These are phyloP conservation scores for Straminergon stramineum DNA, from an alignment of 225 moss, liverwort and hornwort species.

Conservation along the genomic window DNA sequence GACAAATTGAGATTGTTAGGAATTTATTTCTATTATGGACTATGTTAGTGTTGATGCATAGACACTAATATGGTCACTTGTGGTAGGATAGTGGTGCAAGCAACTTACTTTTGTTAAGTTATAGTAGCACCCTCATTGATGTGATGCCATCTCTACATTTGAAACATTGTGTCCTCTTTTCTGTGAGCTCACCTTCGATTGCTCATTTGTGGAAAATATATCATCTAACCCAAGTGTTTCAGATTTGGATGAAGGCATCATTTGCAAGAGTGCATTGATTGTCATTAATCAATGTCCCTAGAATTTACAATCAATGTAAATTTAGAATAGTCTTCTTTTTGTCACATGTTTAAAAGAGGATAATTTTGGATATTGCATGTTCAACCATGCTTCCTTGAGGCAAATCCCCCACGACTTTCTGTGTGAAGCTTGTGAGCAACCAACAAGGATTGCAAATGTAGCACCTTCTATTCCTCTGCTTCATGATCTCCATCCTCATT, in stretches of 20 bases:
- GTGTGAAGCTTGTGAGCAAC: neutral
- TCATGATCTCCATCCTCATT: neutral
- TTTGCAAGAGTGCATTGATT: neutral
- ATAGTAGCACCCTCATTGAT: neutral
- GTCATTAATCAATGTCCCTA: neutral
- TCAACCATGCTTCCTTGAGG: neutral
- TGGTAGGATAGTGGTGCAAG: neutral
- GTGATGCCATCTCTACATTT: neutral
- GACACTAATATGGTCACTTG: too few species aligned
- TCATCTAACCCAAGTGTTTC: neutral
- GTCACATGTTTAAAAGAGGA: neutral
- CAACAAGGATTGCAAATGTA: neutral
- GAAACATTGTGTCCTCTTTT: neutral
- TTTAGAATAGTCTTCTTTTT: neutral
- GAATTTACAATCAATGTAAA: too few species aligned
- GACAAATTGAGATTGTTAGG: too few species aligned
- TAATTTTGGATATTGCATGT: neutral
- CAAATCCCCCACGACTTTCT: neutral
- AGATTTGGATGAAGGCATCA: neutral
- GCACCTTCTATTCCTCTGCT: too few species aligned
- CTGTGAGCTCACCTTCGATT: neutral
- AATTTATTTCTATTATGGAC: too few species aligned
- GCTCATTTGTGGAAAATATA: neutral
- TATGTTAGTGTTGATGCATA: too few species aligned
- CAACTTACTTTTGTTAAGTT: rapidly evolving